Evolutionary conservation across 2,329 filamentous ascomycete species (phyloP).

Genomic region (Alternaria sp.): DNA sequence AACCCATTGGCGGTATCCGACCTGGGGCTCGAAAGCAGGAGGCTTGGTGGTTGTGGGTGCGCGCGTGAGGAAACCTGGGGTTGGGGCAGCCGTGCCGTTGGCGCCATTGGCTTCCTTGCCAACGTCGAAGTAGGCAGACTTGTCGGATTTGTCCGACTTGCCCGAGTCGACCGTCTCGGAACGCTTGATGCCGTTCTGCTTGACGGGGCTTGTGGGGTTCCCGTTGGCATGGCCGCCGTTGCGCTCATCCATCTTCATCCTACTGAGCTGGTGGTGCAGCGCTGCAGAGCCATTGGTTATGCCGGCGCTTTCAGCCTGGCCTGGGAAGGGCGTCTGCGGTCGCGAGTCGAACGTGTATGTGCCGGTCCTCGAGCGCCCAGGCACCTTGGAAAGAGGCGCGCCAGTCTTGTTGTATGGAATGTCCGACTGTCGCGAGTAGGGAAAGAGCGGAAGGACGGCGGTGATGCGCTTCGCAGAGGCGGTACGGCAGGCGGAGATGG

Average conservation of each 20-base stretch:
- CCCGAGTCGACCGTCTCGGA: slow-evolving; percentile 44
- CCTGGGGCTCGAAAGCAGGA: slow-evolving; percentile 76
- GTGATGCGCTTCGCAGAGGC: slow-evolving; percentile 93
- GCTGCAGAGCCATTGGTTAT: slow-evolving; percentile 72
- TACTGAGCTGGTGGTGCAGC: slow-evolving; percentile 76
- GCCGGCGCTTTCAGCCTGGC: slow-evolving; percentile 70
- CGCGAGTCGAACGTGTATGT: slow-evolving; percentile 88
- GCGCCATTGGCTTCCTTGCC: slow-evolving; percentile 45
- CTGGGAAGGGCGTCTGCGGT: slow-evolving; percentile 82
- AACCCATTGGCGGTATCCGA: slow-evolving; percentile 98
- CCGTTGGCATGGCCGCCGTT: slow-evolving; percentile 43
- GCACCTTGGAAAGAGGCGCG: slow-evolving; percentile 80
- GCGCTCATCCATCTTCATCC: slow-evolving; percentile 69
- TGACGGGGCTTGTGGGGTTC: slow-evolving; percentile 35
- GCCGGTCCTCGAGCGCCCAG: slow-evolving; percentile 55
- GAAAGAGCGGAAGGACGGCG: slow-evolving; percentile 92
- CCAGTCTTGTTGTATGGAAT: slow-evolving; percentile 96
- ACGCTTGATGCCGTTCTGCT: slow-evolving; percentile 37
- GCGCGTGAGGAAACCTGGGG: slow-evolving; percentile 23
- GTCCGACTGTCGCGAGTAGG: slow-evolving; percentile 95
- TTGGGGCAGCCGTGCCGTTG: slow-evolving; percentile 26
- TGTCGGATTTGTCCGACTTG: slow-evolving; percentile 41
- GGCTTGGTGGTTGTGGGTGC: slow-evolving; percentile 55
- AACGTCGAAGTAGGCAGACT: slow-evolving; percentile 27
- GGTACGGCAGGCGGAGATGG: slow-evolving; percentile 96